These are phyloP conservation scores for Dendrobium officinale DNA, from an alignment of 106 monocot species.

Conservation along the genomic window DNA sequence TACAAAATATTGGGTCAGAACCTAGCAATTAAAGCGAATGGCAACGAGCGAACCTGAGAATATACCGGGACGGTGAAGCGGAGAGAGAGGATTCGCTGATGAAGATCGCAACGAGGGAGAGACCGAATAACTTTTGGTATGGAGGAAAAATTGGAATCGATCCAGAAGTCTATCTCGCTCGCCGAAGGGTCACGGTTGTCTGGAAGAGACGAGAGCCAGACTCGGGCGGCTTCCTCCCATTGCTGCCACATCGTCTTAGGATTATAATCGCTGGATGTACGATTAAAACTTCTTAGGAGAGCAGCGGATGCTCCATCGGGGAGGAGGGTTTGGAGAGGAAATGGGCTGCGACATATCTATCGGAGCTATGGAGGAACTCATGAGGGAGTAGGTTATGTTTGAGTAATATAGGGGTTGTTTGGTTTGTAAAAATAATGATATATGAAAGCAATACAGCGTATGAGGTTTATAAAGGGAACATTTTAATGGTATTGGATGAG, in stretches of 20 bases:
- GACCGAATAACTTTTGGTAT: slow-evolving; percentile 21
- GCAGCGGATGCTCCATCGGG: neutral
- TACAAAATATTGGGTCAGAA: neutral
- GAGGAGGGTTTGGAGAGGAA: slow-evolving; percentile 11
- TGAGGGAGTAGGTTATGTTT: too few species aligned
- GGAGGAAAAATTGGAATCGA: slow-evolving; percentile 19
- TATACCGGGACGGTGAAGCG: neutral
- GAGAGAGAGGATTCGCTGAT: slow-evolving; percentile 27
- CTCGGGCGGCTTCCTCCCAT: slow-evolving; percentile 24
- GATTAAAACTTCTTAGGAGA: slow-evolving; percentile 8
- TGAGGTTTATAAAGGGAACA: too few species aligned
- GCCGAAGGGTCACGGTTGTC: slow-evolving; percentile 1
- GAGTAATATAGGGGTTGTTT: too few species aligned
- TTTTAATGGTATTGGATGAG: too few species aligned
- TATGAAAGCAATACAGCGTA: too few species aligned
- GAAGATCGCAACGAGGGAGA: slow-evolving; percentile 25
- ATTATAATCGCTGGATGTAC: neutral
- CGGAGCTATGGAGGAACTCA: neutral
- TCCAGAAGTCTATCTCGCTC: slow-evolving; percentile 26
- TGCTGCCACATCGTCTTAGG: neutral
- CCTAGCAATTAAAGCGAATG: too few species aligned
- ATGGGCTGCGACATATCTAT: neutral
- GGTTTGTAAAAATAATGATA: too few species aligned
- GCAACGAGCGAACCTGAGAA: slow-evolving; percentile 9
- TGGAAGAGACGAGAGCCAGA: slow-evolving; percentile 35